These are phyloP conservation scores for Rhizophora mangle DNA, from an alignment of 345 rosid species.

Conservation along the genomic window DNA sequence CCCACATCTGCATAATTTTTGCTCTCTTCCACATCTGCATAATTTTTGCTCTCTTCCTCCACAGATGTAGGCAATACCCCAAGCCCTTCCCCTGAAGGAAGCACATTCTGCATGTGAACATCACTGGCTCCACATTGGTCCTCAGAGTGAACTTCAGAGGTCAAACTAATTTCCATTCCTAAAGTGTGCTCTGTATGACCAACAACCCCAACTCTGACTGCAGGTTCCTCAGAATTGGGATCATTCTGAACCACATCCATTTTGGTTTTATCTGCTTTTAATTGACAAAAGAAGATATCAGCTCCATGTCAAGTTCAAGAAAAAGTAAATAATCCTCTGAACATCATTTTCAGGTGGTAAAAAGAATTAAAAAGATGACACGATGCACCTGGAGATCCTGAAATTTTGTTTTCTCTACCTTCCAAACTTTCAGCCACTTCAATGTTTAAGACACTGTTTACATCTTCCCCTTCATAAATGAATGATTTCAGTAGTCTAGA, in stretches of 20 bases:
- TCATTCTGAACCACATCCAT: constrained; percentile 23
- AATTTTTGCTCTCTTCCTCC: constrained; percentile 28
- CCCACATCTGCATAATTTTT: constrained; percentile 12
- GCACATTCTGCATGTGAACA: constrained; percentile 11
- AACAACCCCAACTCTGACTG: constrained; percentile 19
- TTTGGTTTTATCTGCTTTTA: constrained; percentile 28
- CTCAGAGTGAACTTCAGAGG: constrained; percentile 17
- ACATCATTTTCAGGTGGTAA: neutral
- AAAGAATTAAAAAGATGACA: neutral
- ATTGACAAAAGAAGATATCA: constrained; percentile 19
- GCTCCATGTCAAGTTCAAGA: constrained; percentile 1
- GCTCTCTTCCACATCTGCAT: constrained; percentile 23
- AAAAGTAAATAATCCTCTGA: neutral
- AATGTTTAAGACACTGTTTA: constrained; percentile 4
- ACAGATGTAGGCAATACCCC: constrained; percentile 19
- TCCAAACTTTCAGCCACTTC: constrained; percentile 15
- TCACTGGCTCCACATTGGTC: constrained; percentile 25
- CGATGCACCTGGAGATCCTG: constrained; percentile 33
- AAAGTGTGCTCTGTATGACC: constrained; percentile 22
- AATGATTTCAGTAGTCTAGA: neutral
- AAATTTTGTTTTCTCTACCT: constrained; percentile 12
- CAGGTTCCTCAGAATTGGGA: constrained; percentile 15
- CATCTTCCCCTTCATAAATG: constrained; percentile 8
- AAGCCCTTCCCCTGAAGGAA: constrained; percentile 17
- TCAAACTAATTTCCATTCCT: constrained; percentile 24